Evolutionary conservation across 1,284 basidiomycete genomes (phyloP).

Genomic region (Papiliotrema flavescens): DNA sequence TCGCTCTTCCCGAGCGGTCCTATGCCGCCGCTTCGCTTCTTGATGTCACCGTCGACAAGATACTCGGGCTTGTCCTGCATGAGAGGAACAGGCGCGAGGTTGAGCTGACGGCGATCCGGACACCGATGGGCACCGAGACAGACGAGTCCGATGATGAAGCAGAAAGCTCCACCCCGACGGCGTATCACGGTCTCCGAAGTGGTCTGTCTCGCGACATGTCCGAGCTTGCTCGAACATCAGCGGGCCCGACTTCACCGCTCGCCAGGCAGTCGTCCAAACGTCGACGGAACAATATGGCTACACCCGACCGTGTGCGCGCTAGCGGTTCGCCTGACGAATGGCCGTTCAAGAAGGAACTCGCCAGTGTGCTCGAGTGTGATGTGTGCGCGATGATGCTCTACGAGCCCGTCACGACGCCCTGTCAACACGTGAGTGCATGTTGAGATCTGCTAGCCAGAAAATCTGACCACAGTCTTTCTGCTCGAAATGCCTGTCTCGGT

Average conservation of each 20-base stretch:
- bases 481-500: conserved; percentile 77
- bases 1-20: background rate
- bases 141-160: conserved; percentile 4
- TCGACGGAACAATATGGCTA: background rate
- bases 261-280: background rate
- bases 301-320: background rate
- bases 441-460: background rate
- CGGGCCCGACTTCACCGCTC: background rate
- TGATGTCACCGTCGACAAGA: conserved; percentile 64
- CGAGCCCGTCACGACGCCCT: conserved; percentile 85
- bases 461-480: conserved; percentile 71
- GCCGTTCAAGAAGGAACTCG: conserved; percentile 66
- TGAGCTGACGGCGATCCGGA: background rate
- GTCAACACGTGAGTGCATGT: conserved; percentile 71
- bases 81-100: conserved; percentile 13
- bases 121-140: conserved; percentile 1
- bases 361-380: conserved; percentile 76
- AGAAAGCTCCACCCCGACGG: background rate
- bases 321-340: conserved; percentile 4
- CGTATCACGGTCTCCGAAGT: background rate
- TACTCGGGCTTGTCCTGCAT: conserved; percentile 48
- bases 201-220: background rate
- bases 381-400: conserved; percentile 82
- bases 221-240: background rate
- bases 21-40: conserved; percentile 34